A percentile compares a stretch with the other conserved stretches of the same genome.
Evolutionary conservation across 371 early-diverging fungal species (phyloP).

Genomic region (Syncephalastrum monosporum): DNA sequence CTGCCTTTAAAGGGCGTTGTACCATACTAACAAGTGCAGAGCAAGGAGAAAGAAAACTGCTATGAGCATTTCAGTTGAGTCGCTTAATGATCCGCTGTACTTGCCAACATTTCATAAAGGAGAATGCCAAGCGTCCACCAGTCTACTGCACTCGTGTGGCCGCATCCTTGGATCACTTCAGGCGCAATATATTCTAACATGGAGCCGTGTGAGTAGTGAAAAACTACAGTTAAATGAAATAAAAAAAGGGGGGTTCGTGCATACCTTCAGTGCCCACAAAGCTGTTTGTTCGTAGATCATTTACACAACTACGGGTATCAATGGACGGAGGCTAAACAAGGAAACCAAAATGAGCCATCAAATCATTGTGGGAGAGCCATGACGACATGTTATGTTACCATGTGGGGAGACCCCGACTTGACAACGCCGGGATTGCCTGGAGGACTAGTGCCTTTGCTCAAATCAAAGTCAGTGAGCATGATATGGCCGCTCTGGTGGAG

Average conservation of each 20-base stretch:
- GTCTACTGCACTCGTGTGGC: conserved; percentile 95
- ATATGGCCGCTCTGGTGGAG: conserved; percentile 94
- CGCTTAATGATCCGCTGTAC: conserved; percentile 2
- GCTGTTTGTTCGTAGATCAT: conserved; percentile 86
- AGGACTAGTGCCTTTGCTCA: conserved; percentile 85
- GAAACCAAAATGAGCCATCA: conserved; percentile 5
- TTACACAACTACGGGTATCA: conserved; percentile 88
- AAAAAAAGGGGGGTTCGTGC: not conserved
- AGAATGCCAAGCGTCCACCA: conserved; percentile 99
- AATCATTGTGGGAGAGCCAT: not conserved
- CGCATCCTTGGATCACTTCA: conserved; percentile 89
- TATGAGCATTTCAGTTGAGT: not conserved
- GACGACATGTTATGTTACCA: conserved; percentile 28
- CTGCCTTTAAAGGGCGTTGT: conserved; percentile 94
- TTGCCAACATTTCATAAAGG: conserved; percentile 94
- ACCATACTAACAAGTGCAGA: conserved; percentile 59
- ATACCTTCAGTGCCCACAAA: conserved; percentile 96
- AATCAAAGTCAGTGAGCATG: conserved; percentile 96
- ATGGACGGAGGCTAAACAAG: conserved; percentile 55
- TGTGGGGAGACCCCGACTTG: conserved; percentile 54
- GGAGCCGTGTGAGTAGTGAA: not conserved
- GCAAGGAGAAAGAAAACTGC: not conserved
- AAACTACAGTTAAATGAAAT: not conserved
- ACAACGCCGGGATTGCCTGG: conserved; percentile 78
- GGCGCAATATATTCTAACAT: conserved; percentile 91